Evolutionary conservation across 2,329 filamentous ascomycete genomes (phyloP), one percentile per base, ranked within the genome.

Genomic region (Botrytis fragariae): DNA sequence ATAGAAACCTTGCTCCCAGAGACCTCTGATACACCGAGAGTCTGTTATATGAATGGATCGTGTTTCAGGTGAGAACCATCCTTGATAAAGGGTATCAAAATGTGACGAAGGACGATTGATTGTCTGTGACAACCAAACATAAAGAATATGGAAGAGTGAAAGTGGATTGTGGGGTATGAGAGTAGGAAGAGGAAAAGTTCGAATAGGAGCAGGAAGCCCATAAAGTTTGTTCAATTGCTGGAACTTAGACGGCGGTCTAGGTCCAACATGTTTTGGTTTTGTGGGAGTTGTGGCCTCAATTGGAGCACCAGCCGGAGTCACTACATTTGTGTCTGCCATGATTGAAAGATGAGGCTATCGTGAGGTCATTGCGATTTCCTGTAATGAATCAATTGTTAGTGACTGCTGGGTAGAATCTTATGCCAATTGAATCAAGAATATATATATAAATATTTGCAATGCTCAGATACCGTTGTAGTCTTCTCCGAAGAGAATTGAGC

Each of bases 391-490:
- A 57, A 78, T 76, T 62, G 57, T 62, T 44, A 72, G 54, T 39
- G 54, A 59, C 29, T 51, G 3, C 10, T 69, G 60, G 3, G 10
- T 51, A 22, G 12, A 61, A 25, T 3, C 37, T n/a, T 54, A 12
- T n/a, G 44, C 35, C 35, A 71, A 73, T 61, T 29, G 29, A 45
- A 61, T 60, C 70, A 71, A 69, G 37, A 44, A 62, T 72, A 32
- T 65, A 35, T 25, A 74, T 65, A 35, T 25, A 74, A 69, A 73
- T 78, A 69, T 81, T 82, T 81, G 76, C 74, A 80, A 83, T 86
- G 87, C 88, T 96, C 93, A 96, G 93, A 96, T 96, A 96, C 93
- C 93, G 93, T 96, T 95, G 93, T 96, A 96, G 93, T 96, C 93
- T 92, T 82, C 80, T 82, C 80, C 73, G 74, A 69, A 80, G 83